A percentile compares a stretch with the other conserved stretches of the same genome.
phyloP scores from a whole-genome alignment of 2,329 filamentous ascomycete genomes.

The Aspergillus neoniger region DNA sequence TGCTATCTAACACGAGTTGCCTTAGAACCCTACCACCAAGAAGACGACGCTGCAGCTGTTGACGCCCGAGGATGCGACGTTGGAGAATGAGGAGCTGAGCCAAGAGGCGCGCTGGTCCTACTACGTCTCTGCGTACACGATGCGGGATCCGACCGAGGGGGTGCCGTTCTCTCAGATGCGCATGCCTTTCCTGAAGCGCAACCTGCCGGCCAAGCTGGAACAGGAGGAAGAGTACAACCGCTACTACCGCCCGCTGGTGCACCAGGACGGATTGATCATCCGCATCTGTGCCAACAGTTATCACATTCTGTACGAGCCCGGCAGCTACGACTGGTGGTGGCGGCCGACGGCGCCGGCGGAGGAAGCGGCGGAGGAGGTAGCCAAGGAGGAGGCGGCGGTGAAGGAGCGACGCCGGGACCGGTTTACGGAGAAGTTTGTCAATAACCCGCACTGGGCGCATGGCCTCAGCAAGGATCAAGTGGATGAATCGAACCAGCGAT shows the following conservation, averaged over 20 bases:
- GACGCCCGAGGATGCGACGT: conserved; percentile 76
- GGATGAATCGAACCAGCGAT: conserved; percentile 49
- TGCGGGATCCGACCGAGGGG: conserved; percentile 83
- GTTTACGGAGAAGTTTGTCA: conserved; percentile 56
- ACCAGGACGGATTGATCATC: conserved; percentile 68
- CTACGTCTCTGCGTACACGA: conserved; percentile 90
- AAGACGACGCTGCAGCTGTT: conserved; percentile 79
- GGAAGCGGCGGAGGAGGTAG: conserved; percentile 35
- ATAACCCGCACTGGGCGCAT: conserved; percentile 55
- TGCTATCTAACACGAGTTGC: conserved; percentile 28
- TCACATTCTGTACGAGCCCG: conserved; percentile 74
- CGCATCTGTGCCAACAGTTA: conserved; percentile 77
- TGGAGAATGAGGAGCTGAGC: conserved; percentile 72
- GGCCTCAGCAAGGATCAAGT: conserved; percentile 53
- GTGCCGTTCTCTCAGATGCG: conserved; percentile 65
- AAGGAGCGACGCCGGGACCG: conserved; percentile 49
- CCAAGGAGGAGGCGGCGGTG: conserved; percentile 37
- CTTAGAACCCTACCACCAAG: conserved; percentile 64
- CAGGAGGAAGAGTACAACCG: conserved; percentile 65
- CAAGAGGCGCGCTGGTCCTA: conserved; percentile 77
- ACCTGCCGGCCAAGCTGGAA: conserved; percentile 63
- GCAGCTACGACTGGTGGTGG: conserved; percentile 72
- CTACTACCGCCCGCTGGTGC: conserved; percentile 55
- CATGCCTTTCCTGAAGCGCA: conserved; percentile 70
- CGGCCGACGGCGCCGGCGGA: conserved; percentile 35